Conservation (phyloP, 2,329 filamentous ascomycete species). For the Dactylellina leptospora region DNA sequence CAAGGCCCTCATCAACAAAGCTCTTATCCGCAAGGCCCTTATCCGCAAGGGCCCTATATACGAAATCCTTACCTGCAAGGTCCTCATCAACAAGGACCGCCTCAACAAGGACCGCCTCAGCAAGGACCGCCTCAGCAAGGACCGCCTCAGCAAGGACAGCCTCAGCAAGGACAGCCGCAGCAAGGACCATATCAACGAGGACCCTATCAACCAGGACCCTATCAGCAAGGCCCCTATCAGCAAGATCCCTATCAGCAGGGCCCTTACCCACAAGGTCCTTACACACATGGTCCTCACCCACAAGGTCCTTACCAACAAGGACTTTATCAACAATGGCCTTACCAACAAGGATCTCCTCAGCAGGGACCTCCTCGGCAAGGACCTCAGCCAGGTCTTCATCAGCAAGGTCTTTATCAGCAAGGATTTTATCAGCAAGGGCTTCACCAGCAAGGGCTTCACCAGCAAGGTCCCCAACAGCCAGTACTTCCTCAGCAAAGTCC, state of each 20-base stretch:
- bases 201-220: too few species aligned
- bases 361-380: too few species aligned
- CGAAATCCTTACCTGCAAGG: neutral
- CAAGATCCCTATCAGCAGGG: too few species aligned
- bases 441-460: neutral
- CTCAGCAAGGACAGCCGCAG: too few species aligned
- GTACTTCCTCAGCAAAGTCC: neutral
- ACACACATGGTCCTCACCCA: neutral
- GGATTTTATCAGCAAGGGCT: too few species aligned
- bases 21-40: neutral
- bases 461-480: neutral
- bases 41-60: neutral
- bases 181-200: too few species aligned
- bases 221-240: too few species aligned
- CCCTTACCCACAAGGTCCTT: too few species aligned
- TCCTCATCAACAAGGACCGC: neutral
- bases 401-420: too few species aligned
- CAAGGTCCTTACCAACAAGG: neutral
- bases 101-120: neutral
- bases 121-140: neutral
- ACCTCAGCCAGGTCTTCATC: too few species aligned
- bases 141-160: neutral
- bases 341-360: neutral
- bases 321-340: neutral
- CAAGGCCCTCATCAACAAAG: neutral